Evolutionary conservation across 768 basidiomycete species (phyloP).

Genomic region (Guyanaporus albipodus): DNA sequence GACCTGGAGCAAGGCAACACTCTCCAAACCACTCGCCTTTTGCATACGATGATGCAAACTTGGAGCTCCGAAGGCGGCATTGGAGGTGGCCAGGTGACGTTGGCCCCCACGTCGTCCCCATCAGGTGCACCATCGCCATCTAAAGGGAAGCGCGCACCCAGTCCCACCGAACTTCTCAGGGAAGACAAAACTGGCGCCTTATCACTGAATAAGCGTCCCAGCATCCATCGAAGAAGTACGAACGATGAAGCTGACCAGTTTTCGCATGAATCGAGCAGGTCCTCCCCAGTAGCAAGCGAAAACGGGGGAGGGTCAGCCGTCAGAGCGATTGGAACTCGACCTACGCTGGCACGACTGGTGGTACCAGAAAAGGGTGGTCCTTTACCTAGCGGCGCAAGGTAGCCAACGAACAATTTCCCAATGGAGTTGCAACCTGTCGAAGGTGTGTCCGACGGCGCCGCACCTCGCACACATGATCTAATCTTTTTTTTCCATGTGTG

Average conservation of each 20-base stretch:
- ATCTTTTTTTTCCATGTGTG: not conserved
- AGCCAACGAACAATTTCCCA: conserved; percentile 8
- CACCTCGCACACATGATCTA: conserved; percentile 2
- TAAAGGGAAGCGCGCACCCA: conserved; percentile 62
- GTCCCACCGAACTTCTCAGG: conserved; percentile 65
- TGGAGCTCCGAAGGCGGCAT: conserved; percentile 5
- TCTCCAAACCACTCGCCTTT: conserved; percentile 6
- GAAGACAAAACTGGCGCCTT: conserved; percentile 56
- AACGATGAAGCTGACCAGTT: conserved; percentile 9
- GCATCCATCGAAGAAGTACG: conserved; percentile 46
- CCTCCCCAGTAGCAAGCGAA: conserved; percentile 10
- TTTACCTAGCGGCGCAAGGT: conserved; percentile 8
- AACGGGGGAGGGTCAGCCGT: conserved; percentile 2
- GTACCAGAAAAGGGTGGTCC: conserved; percentile 7
- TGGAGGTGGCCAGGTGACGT: conserved; percentile 3
- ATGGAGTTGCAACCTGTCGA: conserved; percentile 2
- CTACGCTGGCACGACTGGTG: conserved; percentile 3
- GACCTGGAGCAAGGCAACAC: not conserved
- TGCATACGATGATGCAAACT: conserved; percentile 3
- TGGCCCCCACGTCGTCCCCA: conserved; percentile 10
- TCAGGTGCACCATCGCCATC: conserved; percentile 31
- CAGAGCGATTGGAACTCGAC: conserved; percentile 1
- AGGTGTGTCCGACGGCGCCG: conserved; percentile 12
- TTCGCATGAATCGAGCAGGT: conserved; percentile 10
- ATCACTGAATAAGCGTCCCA: conserved; percentile 62